phyloP scores from a whole-genome alignment of 2,329 filamentous ascomycete genomes.

The Phialophora expanda region DNA sequence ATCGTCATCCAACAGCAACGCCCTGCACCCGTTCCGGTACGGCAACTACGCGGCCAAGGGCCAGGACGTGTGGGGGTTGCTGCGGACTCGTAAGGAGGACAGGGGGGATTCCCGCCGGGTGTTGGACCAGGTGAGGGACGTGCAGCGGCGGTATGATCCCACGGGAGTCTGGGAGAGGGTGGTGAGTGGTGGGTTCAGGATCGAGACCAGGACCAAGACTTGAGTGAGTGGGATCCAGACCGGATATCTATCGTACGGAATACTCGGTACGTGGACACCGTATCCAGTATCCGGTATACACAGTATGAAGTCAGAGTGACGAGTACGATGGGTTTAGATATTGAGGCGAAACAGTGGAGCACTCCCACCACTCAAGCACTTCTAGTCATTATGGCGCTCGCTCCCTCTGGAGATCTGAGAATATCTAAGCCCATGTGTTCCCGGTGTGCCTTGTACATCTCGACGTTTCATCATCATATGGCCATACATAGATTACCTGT shows the following conservation, averaged over 20 bases:
- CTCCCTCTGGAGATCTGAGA: background rate
- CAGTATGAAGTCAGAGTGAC: no score
- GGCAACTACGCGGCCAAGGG: background rate
- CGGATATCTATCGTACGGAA: no score
- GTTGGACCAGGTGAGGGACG: background rate
- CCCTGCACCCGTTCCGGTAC: constrained; percentile 2
- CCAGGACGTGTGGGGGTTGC: constrained; percentile 1
- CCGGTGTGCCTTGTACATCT: background rate
- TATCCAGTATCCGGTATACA: no score
- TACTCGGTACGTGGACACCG: no score
- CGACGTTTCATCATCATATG: background rate
- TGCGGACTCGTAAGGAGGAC: background rate
- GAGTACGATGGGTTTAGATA: background rate
- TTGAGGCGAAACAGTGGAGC: no score
- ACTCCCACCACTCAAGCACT: background rate
- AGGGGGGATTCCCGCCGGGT: background rate
- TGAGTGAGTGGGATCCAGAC: no score
- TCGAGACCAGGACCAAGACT: no score
- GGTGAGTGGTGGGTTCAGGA: background rate
- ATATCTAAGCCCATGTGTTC: background rate
- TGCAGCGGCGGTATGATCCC: background rate
- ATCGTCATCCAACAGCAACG: no score
- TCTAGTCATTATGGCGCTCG: background rate
- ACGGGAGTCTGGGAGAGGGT: background rate
- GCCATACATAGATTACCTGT: background rate